Conservation (phyloP, 2,329 filamentous ascomycete genomes). For the Cryphonectria nitschkei region DNA sequence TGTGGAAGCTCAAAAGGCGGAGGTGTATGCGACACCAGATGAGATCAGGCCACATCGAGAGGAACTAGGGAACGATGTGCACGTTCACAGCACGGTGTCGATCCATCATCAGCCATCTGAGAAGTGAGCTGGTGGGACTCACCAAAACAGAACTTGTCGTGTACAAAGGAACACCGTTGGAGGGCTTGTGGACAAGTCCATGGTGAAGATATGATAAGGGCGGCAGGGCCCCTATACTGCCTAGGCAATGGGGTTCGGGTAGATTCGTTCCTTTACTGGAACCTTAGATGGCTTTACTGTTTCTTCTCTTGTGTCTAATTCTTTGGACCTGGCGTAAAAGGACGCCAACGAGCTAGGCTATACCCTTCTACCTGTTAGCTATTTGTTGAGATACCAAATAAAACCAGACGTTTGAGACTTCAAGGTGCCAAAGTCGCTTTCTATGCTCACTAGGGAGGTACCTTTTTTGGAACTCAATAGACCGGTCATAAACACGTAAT, state of each 20-base stretch:
- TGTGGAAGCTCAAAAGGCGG: background rate
- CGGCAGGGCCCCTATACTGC: background rate
- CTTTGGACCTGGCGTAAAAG: background rate
- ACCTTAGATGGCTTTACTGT: background rate
- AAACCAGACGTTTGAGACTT: background rate
- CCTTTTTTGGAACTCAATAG: background rate
- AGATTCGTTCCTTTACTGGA: background rate
- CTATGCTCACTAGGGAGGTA: no score
- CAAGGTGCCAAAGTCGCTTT: background rate
- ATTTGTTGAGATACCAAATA: background rate
- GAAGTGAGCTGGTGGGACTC: background rate
- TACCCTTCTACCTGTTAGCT: background rate
- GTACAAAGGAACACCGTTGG: background rate
- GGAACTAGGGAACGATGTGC: background rate
- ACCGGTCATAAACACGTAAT: no score
- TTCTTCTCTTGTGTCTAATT: background rate
- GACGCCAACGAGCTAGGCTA: background rate
- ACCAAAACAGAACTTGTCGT: background rate
- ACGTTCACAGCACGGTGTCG: background rate
- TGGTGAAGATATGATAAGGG: background rate
- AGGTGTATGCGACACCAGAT: background rate
- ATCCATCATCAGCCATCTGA: conserved; percentile 1
- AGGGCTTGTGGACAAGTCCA: background rate
- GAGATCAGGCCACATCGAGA: background rate
- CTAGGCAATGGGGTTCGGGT: background rate